Conservation (phyloP, 1,139 yeast species). For the Taphrina pruni region DNA sequence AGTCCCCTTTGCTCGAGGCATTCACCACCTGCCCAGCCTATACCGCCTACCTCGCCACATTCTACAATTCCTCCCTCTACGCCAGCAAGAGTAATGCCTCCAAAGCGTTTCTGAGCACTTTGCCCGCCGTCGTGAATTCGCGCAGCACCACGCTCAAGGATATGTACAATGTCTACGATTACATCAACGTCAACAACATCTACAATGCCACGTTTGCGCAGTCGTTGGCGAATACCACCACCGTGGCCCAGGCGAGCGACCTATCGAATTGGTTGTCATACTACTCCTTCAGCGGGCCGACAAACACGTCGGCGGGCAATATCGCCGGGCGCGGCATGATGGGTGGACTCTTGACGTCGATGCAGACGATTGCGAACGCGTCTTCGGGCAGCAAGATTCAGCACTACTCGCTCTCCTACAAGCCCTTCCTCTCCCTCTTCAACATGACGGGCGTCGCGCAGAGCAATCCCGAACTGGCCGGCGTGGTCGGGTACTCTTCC, state of each 20-base stretch:
- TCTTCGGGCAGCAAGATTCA: constrained; percentile 28
- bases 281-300: constrained; percentile 35
- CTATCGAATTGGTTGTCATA: constrained; percentile 38
- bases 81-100: constrained; percentile 13
- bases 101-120: constrained; percentile 5
- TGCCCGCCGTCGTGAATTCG: constrained; percentile 18
- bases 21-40: constrained; percentile 33
- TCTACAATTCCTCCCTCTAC: constrained; percentile 28
- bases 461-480: constrained; percentile 17
- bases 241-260: constrained; percentile 27
- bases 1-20: constrained; percentile 37
- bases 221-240: constrained; percentile 13
- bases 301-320: constrained; percentile 24
- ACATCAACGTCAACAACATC: constrained; percentile 38
- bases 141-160: constrained; percentile 34
- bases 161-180: constrained; percentile 38
- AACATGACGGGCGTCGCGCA: constrained; percentile 40
- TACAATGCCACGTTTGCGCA: constrained; percentile 32
- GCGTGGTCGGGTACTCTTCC: constrained; percentile 31
- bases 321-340: constrained; percentile 38
- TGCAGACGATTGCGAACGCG: constrained; percentile 32
- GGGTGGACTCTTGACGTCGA: constrained; percentile 30
- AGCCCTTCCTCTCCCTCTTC: constrained; percentile 38
- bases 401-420: constrained; percentile 39
- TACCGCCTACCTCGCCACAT: constrained; percentile 15